Conservation (phyloP, 177 flowering plant species). For the Vitis hybrid region DNA sequence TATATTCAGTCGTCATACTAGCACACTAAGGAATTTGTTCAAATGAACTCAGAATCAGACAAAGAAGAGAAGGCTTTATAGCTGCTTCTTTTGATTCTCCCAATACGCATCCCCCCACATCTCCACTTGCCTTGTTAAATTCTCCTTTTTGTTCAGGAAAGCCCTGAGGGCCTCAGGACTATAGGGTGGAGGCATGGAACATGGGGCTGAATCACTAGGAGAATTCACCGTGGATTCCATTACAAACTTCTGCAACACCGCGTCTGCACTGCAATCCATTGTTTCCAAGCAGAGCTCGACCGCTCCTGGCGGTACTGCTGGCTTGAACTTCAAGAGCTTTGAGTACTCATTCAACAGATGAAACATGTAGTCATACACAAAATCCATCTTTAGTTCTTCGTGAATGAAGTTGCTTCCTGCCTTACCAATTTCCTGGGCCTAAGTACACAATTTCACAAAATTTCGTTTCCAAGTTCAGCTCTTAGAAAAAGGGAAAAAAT, state of each 20-base stretch:
- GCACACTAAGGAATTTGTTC: no score
- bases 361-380: slow-evolving; percentile 15
- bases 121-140: slow-evolving; percentile 6
- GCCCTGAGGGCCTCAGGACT: slow-evolving; percentile 7
- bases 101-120: slow-evolving; percentile 4
- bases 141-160: slow-evolving; percentile 6
- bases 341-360: slow-evolving; percentile 7
- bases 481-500: no score
- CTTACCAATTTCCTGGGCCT: slow-evolving; percentile 10
- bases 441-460: no score
- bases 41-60: no score
- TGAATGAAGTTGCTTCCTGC: not conserved
- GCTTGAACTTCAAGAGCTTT: slow-evolving; percentile 2
- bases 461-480: no score
- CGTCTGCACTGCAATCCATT: not conserved
- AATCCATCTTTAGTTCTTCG: not conserved
- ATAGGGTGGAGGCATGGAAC: slow-evolving; percentile 21
- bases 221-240: slow-evolving; percentile 9
- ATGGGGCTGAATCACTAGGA: slow-evolving; percentile 18
- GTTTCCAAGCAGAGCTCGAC: not conserved
- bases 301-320: not conserved
- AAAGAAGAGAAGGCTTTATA: no score
- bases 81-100: not conserved
- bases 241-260: not conserved
- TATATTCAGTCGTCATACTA: no score